These are phyloP conservation scores for Kalanchoe fedtschenkoi DNA, from an alignment of 164 flowering plant species.

Conservation along the genomic window DNA sequence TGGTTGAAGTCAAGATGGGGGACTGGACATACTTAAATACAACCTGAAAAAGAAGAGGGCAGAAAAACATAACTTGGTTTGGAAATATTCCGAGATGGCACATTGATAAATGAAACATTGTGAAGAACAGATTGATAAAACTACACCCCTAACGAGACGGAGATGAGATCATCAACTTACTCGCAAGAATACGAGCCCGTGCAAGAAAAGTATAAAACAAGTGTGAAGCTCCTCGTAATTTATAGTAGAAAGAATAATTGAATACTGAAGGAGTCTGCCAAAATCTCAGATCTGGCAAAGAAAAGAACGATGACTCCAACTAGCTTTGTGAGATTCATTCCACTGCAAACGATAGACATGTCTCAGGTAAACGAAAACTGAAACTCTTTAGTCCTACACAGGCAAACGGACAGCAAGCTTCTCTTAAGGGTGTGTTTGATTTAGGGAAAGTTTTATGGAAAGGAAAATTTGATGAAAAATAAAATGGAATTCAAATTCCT, in stretches of 20 bases:
- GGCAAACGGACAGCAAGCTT: no score
- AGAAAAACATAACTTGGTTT: background rate
- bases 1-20: background rate
- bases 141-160: no score
- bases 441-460: no score
- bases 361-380: no score
- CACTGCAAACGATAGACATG: conserved; percentile 36
- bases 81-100: background rate
- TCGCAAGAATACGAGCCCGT: conserved; percentile 82
- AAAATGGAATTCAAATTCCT: no score
- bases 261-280: conserved; percentile 55
- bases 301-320: conserved; percentile 86
- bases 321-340: conserved; percentile 90
- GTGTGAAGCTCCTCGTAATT: background rate
- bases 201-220: conserved; percentile 27
- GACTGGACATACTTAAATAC: conserved; percentile 1
- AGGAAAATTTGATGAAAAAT: no score
- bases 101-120: no score
- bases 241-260: background rate
- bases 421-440: no score
- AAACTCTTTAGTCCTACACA: no score
- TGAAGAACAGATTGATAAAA: no score
- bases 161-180: conserved; percentile 33
- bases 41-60: conserved; percentile 1
- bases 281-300: conserved; percentile 79